These are phyloP conservation scores for Colletotrichum gigasporum DNA, from an alignment of 2,329 filamentous ascomycete genomes.

Conservation along the genomic window DNA sequence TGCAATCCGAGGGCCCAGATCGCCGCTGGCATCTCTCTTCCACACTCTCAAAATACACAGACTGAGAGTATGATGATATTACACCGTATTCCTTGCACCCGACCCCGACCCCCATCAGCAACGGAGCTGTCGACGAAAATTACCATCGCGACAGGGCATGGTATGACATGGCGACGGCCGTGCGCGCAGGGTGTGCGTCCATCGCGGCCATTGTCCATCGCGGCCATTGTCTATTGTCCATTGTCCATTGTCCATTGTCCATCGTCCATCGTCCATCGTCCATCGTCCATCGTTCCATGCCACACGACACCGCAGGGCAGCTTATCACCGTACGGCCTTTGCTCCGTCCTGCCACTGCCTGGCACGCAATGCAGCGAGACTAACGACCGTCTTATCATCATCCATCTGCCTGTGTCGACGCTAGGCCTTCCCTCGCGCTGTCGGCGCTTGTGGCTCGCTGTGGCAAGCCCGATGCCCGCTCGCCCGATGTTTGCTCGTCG, in stretches of 20 bases:
- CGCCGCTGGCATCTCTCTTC: conserved; percentile 16
- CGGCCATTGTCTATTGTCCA: not conserved
- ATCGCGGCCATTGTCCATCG: not conserved
- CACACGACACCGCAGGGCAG: not conserved
- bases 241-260: not conserved
- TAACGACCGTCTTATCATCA: not conserved
- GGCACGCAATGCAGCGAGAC: not conserved
- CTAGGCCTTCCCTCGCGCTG: conserved; percentile 14
- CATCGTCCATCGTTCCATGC: not conserved
- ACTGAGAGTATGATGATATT: no score
- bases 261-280: not conserved
- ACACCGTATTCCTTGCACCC: not conserved
- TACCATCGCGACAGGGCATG: not conserved
- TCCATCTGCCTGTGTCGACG: not conserved
- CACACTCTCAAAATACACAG: not conserved
- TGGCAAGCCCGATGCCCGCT: not conserved
- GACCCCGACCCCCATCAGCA: no score
- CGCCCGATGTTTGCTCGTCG: not conserved
- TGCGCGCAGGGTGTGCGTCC: conserved; percentile 11
- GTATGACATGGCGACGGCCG: conserved; percentile 12
- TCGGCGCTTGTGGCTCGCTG: conserved; percentile 12
- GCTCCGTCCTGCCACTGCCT: not conserved
- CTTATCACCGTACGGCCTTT: conserved; percentile 22
- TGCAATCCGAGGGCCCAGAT: conserved; percentile 15
- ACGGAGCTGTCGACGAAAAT: no score